A percentile compares a stretch with the other conserved stretches of the same genome.
These are phyloP conservation scores for Capsicum rhomboideum DNA, from an alignment of 257 asterid species.

Conservation along the genomic window DNA sequence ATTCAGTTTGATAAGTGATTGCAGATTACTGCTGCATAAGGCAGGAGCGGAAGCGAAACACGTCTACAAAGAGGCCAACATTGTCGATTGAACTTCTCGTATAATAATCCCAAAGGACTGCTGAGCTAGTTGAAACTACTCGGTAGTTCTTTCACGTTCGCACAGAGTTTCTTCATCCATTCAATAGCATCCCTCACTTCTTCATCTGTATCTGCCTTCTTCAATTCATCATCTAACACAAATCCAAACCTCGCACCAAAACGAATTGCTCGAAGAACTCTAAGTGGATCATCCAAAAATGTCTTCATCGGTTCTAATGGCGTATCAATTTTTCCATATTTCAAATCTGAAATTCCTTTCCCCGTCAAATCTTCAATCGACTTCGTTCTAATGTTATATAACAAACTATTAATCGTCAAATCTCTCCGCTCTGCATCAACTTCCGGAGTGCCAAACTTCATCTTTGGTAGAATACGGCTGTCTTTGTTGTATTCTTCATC, in stretches of 20 bases:
- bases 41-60: neutral
- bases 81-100: neutral
- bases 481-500: slow-evolving; percentile 70
- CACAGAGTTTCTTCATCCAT: no score
- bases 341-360: slow-evolving; percentile 68
- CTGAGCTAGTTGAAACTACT: neutral
- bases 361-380: slow-evolving; percentile 72
- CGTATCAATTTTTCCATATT: slow-evolving; percentile 62
- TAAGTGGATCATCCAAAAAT: slow-evolving; percentile 84
- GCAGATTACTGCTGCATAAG: no score
- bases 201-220: slow-evolving; percentile 62
- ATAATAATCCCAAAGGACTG: neutral
- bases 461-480: slow-evolving; percentile 82
- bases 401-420: slow-evolving; percentile 89
- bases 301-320: slow-evolving; percentile 84
- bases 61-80: neutral
- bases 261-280: slow-evolving; percentile 91
- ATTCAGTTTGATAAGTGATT: no score
- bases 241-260: slow-evolving; percentile 90
- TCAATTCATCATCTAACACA: slow-evolving; percentile 62
- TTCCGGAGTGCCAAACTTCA: slow-evolving; percentile 83
- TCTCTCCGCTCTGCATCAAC: slow-evolving; percentile 89
- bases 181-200: slow-evolving; percentile 54
- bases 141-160: neutral
- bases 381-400: slow-evolving; percentile 69